Conservation (phyloP, 306 rosid species). For the Trichosanthes truncata region DNA sequence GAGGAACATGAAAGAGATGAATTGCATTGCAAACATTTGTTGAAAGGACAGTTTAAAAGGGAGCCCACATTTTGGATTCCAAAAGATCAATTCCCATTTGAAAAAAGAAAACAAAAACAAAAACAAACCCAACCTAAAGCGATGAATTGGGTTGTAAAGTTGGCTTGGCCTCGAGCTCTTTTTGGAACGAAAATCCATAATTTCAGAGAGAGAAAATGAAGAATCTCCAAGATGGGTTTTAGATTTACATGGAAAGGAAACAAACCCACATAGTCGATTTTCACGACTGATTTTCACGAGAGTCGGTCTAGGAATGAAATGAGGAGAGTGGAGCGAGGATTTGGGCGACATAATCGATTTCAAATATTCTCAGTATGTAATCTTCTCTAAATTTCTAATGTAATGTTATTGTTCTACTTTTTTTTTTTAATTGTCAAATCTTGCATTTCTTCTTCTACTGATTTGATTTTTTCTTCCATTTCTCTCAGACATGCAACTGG, state of each 20-base stretch:
- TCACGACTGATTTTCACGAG: slow-evolving; percentile 15
- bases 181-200: slow-evolving; percentile 9
- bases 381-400: neutral
- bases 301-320: slow-evolving; percentile 45
- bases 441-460: neutral
- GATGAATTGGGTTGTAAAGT: slow-evolving; percentile 26
- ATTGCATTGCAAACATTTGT: neutral
- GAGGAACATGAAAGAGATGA: neutral
- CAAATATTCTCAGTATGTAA: slow-evolving; percentile 13
- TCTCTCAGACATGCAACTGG: slow-evolving; percentile 47
- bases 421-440: neutral
- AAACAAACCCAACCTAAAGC: slow-evolving; percentile 1
- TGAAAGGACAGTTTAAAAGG: neutral
- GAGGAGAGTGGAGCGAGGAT: slow-evolving; percentile 58
- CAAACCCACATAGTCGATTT: neutral
- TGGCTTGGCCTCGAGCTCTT: slow-evolving; percentile 2
- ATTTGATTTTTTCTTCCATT: neutral
- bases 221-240: neutral
- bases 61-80: neutral
- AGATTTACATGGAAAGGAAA: slow-evolving; percentile 5
- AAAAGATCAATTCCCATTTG: neutral
- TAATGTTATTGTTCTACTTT: no score
- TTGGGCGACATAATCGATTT: slow-evolving; percentile 32
- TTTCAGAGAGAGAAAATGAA: neutral
- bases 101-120: slow-evolving; percentile 5